Base-by-base conservation (phyloP, 768 basidiomycete species). In the Trametes maxima region DNA sequence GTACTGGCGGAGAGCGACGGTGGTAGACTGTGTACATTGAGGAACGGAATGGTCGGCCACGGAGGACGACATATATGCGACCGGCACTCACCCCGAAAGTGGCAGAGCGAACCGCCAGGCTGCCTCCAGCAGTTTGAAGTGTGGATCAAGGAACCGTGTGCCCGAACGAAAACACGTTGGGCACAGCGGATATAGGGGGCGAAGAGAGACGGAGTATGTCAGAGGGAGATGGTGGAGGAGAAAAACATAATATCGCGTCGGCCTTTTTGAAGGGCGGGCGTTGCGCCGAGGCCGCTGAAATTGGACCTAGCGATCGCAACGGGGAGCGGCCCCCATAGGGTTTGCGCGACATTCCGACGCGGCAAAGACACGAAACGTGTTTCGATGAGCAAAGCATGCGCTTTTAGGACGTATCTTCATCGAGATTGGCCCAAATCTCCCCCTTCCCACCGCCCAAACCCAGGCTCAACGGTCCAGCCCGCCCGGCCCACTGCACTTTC, bases 361-460 rank as follows among this genome's bases (percentile, higher is more conserved):
- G 87, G 86, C 78, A 79, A 70, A 67, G 78, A 82, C 83, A 81
- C 82, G 81, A 85, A 87, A 89, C 87, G 87, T 89, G 86, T 87
- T 87, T 82, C 85, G 83, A 79, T 80, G 80, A 78, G 78, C 71
- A 68, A 69, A 67, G 63, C 58, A 35, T 61, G 60, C 80, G 79
- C 69, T 70, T 67, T 70, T 72, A 70, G 70, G 72, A 70, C 68
- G 73, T 74, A 69, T 72, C 67, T 67, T 65, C 70, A 71, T 67
- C 64, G 35, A 62, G 52, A 55, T 61, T 60, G 36, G 53, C 48
- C 33, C 28, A 46, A 50, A 67, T 49, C 11, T 35, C 47, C 28
- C 33, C 21, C 56, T 58, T 63, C 52, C 51, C 56, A 51, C 63
- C 40, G 39, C 28, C 58, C 47, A 33, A 25, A 11, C 57, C 59